Evolutionary conservation across 768 basidiomycete species (phyloP).

Genomic region (Russula earlei): DNA sequence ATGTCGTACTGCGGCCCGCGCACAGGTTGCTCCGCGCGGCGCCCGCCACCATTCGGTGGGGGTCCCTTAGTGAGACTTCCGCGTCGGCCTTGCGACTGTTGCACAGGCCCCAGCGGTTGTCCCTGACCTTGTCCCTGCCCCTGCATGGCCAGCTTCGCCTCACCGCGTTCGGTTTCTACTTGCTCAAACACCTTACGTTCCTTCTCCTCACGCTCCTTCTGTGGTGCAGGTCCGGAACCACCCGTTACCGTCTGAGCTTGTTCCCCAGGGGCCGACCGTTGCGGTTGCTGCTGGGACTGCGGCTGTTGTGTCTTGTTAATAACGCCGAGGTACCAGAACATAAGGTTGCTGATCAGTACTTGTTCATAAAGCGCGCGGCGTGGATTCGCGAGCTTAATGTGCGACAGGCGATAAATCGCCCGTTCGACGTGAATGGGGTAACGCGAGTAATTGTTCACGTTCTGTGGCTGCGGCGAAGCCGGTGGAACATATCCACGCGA

Average conservation of each 20-base stretch:
- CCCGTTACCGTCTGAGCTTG: constrained; percentile 23
- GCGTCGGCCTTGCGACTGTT: constrained; percentile 35
- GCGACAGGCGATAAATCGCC: constrained; percentile 93
- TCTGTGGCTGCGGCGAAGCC: constrained; percentile 44
- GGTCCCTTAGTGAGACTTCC: constrained; percentile 61
- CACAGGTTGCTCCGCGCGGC: constrained; percentile 80
- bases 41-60: constrained; percentile 35
- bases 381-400: constrained; percentile 98
- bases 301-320: constrained; percentile 81
- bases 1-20: constrained; percentile 88
- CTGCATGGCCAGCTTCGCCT: constrained; percentile 28
- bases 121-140: not conserved
- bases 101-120: constrained; percentile 30
- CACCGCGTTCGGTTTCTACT: constrained; percentile 32
- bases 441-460: constrained; percentile 46
- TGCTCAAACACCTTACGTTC: constrained; percentile 30
- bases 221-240: constrained; percentile 5
- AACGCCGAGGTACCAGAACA: constrained; percentile 99
- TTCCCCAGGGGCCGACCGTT: constrained; percentile 8
- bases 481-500: constrained; percentile 57
- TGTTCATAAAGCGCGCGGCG: constrained; percentile 95
- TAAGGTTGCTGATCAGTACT: constrained; percentile 83
- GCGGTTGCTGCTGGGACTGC: constrained; percentile 21
- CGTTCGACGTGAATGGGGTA: constrained; percentile 99
- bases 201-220: constrained; percentile 26